phyloP scores from a whole-genome alignment of 139 green algal genomes.

The Chlamydomonas eustigma region DNA sequence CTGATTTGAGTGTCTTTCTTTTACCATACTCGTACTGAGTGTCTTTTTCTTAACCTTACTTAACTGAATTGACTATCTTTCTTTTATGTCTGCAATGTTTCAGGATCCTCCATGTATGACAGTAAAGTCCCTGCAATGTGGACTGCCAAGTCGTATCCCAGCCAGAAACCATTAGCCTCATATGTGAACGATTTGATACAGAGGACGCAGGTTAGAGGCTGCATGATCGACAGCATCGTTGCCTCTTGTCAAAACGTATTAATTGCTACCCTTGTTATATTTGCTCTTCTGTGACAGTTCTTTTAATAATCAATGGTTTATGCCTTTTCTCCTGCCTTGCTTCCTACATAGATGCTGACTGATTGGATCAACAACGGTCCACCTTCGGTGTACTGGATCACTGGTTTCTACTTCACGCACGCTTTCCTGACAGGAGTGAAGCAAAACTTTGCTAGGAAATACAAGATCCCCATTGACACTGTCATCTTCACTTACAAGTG shows the following conservation, averaged over 20 bases:
- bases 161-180: slow-evolving; percentile 62
- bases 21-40: too few relatives aligned
- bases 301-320: too few relatives aligned
- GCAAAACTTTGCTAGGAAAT: slow-evolving; percentile 76
- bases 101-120: slow-evolving; percentile 34
- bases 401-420: slow-evolving; percentile 84
- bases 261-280: too few relatives aligned
- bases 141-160: slow-evolving; percentile 63
- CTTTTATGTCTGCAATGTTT: neutral
- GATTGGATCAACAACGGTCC: slow-evolving; percentile 62
- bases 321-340: too few relatives aligned
- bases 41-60: too few relatives aligned
- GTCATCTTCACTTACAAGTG: slow-evolving; percentile 68
- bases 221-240: too few relatives aligned
- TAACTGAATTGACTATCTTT: neutral
- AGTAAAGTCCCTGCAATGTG: slow-evolving; percentile 61
- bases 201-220: neutral
- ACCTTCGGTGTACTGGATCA: slow-evolving; percentile 73
- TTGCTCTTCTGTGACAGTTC: too few relatives aligned
- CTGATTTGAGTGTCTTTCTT: too few relatives aligned
- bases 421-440: slow-evolving; percentile 64
- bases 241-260: too few relatives aligned
- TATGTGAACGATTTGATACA: slow-evolving; percentile 47
- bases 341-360: slow-evolving; percentile 51
- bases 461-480: slow-evolving; percentile 63